Conservation (phyloP, 2,329 filamentous ascomycete genomes). For the Alternaria sp. region DNA sequence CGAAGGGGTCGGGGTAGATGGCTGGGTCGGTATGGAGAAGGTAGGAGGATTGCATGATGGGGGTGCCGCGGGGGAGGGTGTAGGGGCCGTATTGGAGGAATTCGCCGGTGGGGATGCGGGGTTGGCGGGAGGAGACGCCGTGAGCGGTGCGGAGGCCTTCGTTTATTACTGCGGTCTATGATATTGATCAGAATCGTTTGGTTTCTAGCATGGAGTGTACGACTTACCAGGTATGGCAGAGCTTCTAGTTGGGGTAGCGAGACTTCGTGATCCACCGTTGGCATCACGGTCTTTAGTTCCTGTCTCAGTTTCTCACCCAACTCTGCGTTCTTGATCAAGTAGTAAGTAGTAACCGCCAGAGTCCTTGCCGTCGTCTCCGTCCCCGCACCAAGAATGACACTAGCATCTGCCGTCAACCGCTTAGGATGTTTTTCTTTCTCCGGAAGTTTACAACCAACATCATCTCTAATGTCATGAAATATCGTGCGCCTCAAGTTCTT, state of each 20-base stretch:
- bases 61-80: constrained; percentile 30
- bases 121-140: constrained; percentile 33
- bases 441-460: constrained; percentile 17
- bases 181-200: background rate
- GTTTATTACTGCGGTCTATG: constrained; percentile 4
- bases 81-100: constrained; percentile 22
- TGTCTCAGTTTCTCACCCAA: background rate
- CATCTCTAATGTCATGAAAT: background rate
- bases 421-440: constrained; percentile 15
- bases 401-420: constrained; percentile 39
- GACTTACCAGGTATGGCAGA: background rate
- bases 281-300: background rate
- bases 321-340: background rate
- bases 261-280: background rate
- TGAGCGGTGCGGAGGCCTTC: constrained; percentile 25
- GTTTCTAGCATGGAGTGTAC: background rate
- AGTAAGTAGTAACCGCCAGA: background rate
- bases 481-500: background rate
- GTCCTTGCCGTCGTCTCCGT: constrained; percentile 39
- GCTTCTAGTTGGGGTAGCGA: background rate
- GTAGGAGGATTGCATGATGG: constrained; percentile 39
- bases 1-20: constrained; percentile 27
- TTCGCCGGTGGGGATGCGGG: constrained; percentile 26
- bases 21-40: constrained; percentile 33
- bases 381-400: constrained; percentile 40